Evolutionary conservation across 2,329 filamentous ascomycete genomes (phyloP), one percentile per base, ranked within the genome.

Genomic region (Zasmidium cellare): DNA sequence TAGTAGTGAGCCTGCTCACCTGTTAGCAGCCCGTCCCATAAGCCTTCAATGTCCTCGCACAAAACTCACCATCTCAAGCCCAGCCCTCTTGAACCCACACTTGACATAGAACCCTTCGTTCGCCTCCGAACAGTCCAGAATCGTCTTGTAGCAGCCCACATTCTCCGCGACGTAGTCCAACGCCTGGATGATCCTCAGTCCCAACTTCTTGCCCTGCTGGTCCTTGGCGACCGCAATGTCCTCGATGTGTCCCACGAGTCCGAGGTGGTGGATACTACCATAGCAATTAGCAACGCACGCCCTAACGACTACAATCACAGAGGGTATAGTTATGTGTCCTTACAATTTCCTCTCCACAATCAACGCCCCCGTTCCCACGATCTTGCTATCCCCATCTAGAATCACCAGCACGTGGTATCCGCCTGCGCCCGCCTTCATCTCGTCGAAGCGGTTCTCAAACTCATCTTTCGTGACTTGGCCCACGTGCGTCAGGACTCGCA

Each of bases 71-170:
- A 99, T 97, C 78, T 99, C 91, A 56, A 97, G 79, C 16, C 94
- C 94, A 24, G 92, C 93, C 61, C 91, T 82, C 77, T 91, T 89
- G 77, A 96, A 97, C 58, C 93, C 93, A 77, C 94, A 97, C 83
- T 97, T 97, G 75, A 96, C 83, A 75, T 99, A 99, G 80, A 99
- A 97, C 20, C 92, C 93, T 76, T 96, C 92, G 74, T 97, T 99
- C 68, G 89, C 86, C 76, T 97, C 93, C 65, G 90, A 96, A 80
- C 94, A 99, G 76, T 97, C 93, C 64, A 97, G 84, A 67, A 99
- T 97, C 65, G 87, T 92, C 88, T 91, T 97, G 78, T 97, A 97
- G 78, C 93, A 97, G 55, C 93, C 94, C 57, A 94, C 87, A 73
- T 91, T 85, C 73, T 91, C 86, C 55, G 92, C 92, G 59, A 97